Base-by-base conservation (phyloP, 2,329 filamentous ascomycete species). In the Aspergillus novoparasiticus region DNA sequence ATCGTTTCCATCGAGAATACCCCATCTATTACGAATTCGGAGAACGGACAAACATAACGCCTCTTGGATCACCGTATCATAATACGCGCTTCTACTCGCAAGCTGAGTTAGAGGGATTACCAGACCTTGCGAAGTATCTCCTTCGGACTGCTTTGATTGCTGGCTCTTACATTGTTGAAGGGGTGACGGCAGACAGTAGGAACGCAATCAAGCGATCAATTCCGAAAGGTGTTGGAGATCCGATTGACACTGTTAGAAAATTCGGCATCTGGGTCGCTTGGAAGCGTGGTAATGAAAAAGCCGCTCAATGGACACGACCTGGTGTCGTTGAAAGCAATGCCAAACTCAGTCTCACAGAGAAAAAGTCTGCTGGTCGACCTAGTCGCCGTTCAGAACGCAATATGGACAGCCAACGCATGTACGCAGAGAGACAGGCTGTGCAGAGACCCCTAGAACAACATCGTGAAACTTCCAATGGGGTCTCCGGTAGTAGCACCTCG, bases 221-320 rank as follows among this genome's bases (percentile, higher is more conserved):
- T 60, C 88, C 88, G 0, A 89, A 89, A 74, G 83, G 82, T 34
- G 79, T 84, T 62, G 85, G 85, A 41, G 87, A 90, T 60, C 86
- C 87, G 5, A 74, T 89, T n/a, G 83, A 86, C 34, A 76, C 86
- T 39, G 84, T 87, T 61, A 83, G 84, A 68, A 83, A 77, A 19
- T 89, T 90, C 67, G 87, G 86, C 6, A 80, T 89, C 61, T 90
- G 88, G 88, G 83, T 86, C 62, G 86, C 87, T 3, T 90, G 87
- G 87, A 90, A 90, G 73, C 84, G 85, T 60, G 88, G 88, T 12
- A 88, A 89, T 70, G 86, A 89, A 66, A 79, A 79, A 61, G 85
- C 87, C 55, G 86, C 87, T 34, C 79, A 83, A 51, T 90, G 87
- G 87, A 87, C 87, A 46, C 81, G 85, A 60, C 85, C 85, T 2